A percentile compares a stretch with the other conserved stretches of the same genome.
These are phyloP conservation scores for Hyaloscypha finlandica DNA, from an alignment of 495 filamentous ascomycete species.

Conservation along the genomic window DNA sequence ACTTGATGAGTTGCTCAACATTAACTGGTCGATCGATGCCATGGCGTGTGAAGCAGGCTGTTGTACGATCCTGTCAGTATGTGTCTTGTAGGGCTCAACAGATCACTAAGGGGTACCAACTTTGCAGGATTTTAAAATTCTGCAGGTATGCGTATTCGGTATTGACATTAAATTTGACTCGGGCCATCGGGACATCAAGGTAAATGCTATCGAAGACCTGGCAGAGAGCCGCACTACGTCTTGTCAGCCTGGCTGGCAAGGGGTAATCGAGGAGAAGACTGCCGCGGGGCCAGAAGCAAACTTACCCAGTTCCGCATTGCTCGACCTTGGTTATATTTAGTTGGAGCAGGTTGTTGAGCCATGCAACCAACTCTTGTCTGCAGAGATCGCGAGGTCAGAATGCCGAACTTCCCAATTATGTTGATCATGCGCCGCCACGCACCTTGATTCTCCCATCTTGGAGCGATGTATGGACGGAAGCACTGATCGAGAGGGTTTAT, in stretches of 20 bases:
- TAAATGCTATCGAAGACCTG: constrained; percentile 98
- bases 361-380: constrained; percentile 95
- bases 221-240: constrained; percentile 83
- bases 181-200: constrained; percentile 92
- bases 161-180: constrained; percentile 98
- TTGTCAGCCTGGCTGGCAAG: constrained; percentile 9
- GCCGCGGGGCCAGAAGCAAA: constrained; percentile 37
- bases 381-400: constrained; percentile 27
- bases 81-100: background rate
- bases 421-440: constrained; percentile 23
- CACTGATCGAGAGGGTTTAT: background rate
- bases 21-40: constrained; percentile 83
- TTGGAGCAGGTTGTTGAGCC: constrained; percentile 96
- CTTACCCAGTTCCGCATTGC: constrained; percentile 98
- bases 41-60: constrained; percentile 84
- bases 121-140: constrained; percentile 94
- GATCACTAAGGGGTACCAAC: constrained; percentile 6
- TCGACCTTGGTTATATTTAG: constrained; percentile 98
- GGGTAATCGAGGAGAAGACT: constrained; percentile 13
- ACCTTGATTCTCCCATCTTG: constrained; percentile 38
- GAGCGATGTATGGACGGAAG: constrained; percentile 5
- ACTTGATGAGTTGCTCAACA: constrained; percentile 87
- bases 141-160: constrained; percentile 95
- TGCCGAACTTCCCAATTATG: background rate
- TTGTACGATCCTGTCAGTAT: constrained; percentile 1